Conservation (phyloP, 176 grass and related monocot genomes). For the Typha latifolia region DNA sequence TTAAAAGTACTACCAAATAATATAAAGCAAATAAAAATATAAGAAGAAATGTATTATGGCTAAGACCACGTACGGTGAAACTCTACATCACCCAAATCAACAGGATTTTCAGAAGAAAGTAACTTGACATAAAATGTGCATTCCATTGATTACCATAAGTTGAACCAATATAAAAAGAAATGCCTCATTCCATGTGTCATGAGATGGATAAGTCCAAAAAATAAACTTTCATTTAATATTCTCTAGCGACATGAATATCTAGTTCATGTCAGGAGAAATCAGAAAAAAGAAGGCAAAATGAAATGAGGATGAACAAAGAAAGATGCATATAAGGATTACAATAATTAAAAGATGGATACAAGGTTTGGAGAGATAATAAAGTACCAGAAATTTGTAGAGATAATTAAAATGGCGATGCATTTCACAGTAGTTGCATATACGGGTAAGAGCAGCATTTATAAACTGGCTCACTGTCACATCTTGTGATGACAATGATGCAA, state of each 20-base stretch:
- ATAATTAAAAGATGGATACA: background rate
- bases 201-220: background rate
- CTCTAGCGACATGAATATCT: background rate
- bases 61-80: too few species aligned
- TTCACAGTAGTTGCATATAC: slow-evolving; percentile 95
- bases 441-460: slow-evolving; percentile 57
- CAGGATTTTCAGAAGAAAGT: too few species aligned
- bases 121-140: too few species aligned
- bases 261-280: background rate
- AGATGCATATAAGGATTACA: background rate
- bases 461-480: slow-evolving; percentile 50
- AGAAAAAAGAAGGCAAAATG: background rate
- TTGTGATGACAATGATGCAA: slow-evolving; percentile 41
- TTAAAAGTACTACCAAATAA: too few species aligned
- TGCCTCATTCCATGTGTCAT: too few species aligned
- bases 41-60: too few species aligned
- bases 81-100: too few species aligned
- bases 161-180: too few species aligned
- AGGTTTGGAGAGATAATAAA: background rate
- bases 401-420: slow-evolving; percentile 96
- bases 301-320: background rate
- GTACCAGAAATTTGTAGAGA: slow-evolving; percentile 94
- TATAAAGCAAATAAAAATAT: too few species aligned
- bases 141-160: too few species aligned
- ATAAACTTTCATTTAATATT: background rate